Evolutionary conservation across 495 filamentous ascomycete genomes (phyloP), one percentile per base, ranked within the genome.

Genomic region (Rostrohypoxylon terebratum): DNA sequence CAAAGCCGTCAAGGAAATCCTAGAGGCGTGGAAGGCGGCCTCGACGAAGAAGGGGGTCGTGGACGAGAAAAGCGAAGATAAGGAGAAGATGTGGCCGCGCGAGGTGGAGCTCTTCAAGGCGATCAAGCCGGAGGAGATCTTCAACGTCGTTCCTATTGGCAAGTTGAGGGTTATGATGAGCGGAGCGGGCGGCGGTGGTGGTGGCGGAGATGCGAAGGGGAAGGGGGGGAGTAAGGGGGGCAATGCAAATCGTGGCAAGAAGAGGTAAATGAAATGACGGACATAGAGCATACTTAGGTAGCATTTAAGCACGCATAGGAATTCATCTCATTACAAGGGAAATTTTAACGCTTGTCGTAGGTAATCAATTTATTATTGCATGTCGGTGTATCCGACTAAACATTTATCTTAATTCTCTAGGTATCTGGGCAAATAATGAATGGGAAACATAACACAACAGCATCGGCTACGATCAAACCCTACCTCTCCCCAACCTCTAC

Each of bases 1-100:
- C 1, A 99, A 97, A 78, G 96, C 95, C 14, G 89, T 97, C 23
- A 92, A 92, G 81, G 94, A 97, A 80, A 92, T 98, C 44, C 76
- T 97, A 16, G 87, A 87, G 40, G 86, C 86, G 53, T 98, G 96
- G 94, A 85, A 90, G 65, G 82, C 85, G 1, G 88, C 84, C 62
- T 78, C 81, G n/a, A 85, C 81, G 0, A 84, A 86, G 65, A 86
- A 87, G 77, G 86, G 87, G 8, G 85, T 81, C 20, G 69, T 92
- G 4, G 90, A 92, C 72, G 84, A 87, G 75, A 79, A 77, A 59
- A 81, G 79, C 28, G 53, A 80, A 66, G 93, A 94, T 72, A 83
- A 79, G 25, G 94, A 97, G 82, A 88, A 86, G 76, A 89, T 96
- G 73, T 94, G 93, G 85, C 91, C 90, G 3, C 81, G 88, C 44